Percentiles rank a stretch among this genome's conserved stretches.
Conservation (phyloP, 345 rosid genomes). For the Gossypium rotundifolium region DNA sequence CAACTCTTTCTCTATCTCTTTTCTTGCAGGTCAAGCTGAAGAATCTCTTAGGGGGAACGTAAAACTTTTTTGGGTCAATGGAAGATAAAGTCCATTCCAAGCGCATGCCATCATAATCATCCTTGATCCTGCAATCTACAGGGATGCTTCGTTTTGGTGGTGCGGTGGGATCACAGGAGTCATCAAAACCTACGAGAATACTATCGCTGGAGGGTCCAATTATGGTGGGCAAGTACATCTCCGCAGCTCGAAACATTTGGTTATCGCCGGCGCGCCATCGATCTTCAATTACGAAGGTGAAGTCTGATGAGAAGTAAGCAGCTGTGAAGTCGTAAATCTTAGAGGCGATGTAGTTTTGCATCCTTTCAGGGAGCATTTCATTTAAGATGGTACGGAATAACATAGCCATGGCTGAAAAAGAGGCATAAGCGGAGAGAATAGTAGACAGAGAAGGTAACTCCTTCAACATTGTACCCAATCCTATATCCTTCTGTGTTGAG, state of each 20-base stretch:
- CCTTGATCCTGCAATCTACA: constrained; percentile 8
- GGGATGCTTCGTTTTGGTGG: constrained; percentile 27
- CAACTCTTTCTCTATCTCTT: constrained; percentile 13
- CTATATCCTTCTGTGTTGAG: neutral
- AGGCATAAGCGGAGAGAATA: constrained; percentile 29
- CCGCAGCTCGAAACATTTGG: constrained; percentile 22
- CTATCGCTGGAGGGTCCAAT: constrained; percentile 15
- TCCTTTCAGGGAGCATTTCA: constrained; percentile 24
- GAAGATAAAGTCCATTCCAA: constrained; percentile 23
- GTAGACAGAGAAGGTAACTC: constrained; percentile 23
- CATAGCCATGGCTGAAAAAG: constrained; percentile 26
- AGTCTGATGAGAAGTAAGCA: constrained; percentile 18
- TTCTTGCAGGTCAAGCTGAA: constrained; percentile 23
- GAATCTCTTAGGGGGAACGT: neutral
- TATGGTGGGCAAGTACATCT: constrained; percentile 27
- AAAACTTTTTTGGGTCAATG: constrained; percentile 17
- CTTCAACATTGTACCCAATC: constrained; percentile 21
- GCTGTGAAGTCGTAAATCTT: constrained; percentile 5
- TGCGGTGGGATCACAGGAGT: constrained; percentile 18
- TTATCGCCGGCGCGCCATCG: constrained; percentile 32
- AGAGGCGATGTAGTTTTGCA: constrained; percentile 6
- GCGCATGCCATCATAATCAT: constrained; percentile 17
- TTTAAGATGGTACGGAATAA: constrained; percentile 26
- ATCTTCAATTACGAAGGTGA: constrained; percentile 30
- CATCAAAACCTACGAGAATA: constrained; percentile 26